These are phyloP conservation scores for Mycena venus DNA, from an alignment of 768 basidiomycete species.

Conservation along the genomic window DNA sequence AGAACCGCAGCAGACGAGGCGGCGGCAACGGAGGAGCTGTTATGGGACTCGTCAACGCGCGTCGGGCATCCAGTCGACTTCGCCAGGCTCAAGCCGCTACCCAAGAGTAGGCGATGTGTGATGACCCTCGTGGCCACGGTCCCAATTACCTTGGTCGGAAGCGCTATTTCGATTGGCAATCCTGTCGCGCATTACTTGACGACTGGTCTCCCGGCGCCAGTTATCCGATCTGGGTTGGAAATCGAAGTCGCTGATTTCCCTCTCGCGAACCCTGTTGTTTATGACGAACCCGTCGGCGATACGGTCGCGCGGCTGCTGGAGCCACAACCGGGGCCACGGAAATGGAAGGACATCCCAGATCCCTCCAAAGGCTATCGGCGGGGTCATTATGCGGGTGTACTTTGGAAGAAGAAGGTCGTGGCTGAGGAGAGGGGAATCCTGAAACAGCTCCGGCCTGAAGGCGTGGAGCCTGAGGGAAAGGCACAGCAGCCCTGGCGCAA, in stretches of 20 bases:
- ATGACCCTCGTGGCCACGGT: not conserved
- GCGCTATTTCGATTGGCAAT: not conserved
- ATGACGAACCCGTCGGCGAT: not conserved
- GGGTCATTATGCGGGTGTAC: slow-evolving; percentile 7
- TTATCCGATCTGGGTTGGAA: not conserved
- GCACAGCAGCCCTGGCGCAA: not conserved
- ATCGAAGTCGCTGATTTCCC: not conserved
- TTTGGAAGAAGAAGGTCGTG: slow-evolving; percentile 26
- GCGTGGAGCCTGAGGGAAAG: not conserved
- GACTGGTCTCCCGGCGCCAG: not conserved
- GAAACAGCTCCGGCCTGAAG: not conserved
- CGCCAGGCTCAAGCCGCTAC: not conserved
- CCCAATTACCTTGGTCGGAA: not conserved
- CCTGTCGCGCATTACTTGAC: slow-evolving; percentile 4
- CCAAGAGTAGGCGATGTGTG: not conserved
- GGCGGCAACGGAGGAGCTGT: not conserved
- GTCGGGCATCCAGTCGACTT: not conserved
- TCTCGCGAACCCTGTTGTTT: not conserved
- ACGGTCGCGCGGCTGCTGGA: slow-evolving; percentile 13
- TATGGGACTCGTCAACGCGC: slow-evolving; percentile 5
- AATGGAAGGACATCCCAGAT: not conserved
- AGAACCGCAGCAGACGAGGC: not conserved
- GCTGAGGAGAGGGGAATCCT: slow-evolving; percentile 12
- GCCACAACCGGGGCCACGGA: not conserved
- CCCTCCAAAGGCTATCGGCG: not conserved